Conservation (phyloP, 441 rosid genomes). For the Euphorbia celastroides region DNA sequence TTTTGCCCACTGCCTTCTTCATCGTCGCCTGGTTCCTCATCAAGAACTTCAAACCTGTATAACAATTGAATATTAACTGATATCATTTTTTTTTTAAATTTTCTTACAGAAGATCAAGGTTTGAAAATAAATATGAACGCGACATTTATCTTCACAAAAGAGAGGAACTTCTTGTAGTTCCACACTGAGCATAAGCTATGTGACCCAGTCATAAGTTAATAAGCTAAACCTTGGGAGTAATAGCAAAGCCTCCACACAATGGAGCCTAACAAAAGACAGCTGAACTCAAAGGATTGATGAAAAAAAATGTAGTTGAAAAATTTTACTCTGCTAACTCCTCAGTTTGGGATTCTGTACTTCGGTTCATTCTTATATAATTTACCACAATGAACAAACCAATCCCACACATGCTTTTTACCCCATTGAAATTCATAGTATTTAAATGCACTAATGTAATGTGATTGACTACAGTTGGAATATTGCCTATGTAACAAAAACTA, state of each 20-base stretch:
- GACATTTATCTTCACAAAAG: background rate
- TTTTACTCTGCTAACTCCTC: background rate
- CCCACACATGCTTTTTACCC: background rate
- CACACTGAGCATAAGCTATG: background rate
- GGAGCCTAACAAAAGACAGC: background rate
- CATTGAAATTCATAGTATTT: background rate
- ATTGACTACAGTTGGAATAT: background rate
- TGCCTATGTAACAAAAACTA: background rate
- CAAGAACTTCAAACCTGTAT: conserved; percentile 82
- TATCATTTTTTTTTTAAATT: too few relatives aligned
- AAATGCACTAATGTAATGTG: background rate
- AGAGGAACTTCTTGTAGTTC: background rate
- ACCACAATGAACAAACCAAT: background rate
- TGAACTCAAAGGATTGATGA: background rate
- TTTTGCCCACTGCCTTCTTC: conserved; percentile 78
- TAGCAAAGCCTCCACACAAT: background rate
- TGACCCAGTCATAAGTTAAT: background rate
- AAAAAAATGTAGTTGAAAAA: background rate
- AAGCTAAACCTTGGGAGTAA: background rate
- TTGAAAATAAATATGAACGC: background rate
- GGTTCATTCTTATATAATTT: background rate
- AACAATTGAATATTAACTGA: conserved; percentile 5
- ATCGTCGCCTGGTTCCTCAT: conserved; percentile 95
- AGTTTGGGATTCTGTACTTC: background rate
- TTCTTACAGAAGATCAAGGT: background rate